A percentile compares a stretch with the other conserved stretches of the same genome.
phyloP scores from a whole-genome alignment of 2,329 filamentous ascomycete species.

The Alternaria conjuncta region DNA sequence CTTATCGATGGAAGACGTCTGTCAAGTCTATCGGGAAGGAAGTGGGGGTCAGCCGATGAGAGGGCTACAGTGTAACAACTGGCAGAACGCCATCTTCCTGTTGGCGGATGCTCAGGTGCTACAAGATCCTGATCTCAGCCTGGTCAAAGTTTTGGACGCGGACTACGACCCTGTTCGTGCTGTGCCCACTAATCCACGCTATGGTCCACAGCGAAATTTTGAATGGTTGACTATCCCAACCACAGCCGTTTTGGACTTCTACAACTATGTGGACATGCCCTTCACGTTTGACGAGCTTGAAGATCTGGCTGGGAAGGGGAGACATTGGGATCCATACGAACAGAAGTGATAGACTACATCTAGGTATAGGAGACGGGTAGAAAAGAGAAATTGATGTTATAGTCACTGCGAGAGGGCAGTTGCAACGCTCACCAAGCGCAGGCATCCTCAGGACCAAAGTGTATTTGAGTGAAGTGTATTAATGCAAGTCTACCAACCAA shows the following conservation, averaged over 20 bases:
- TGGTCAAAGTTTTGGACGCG: neutral
- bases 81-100: neutral
- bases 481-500: neutral
- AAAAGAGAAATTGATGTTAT: neutral
- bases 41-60: neutral
- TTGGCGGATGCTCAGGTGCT: neutral
- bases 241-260: neutral
- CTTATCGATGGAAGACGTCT: neutral
- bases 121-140: neutral
- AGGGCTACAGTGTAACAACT: neutral
- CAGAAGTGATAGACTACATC: neutral
- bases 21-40: neutral
- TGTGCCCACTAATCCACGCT: neutral
- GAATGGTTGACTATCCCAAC: neutral
- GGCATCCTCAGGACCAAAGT: neutral
- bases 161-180: neutral
- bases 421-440: neutral
- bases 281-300: neutral
- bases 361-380: neutral
- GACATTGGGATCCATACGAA: neutral
- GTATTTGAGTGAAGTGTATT: neutral
- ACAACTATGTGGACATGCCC: neutral
- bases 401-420: neutral
- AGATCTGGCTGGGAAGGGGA: neutral
- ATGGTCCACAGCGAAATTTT: neutral